These are phyloP conservation scores for Schizophyllum amplum DNA, from an alignment of 1,284 basidiomycete species.

Conservation along the genomic window DNA sequence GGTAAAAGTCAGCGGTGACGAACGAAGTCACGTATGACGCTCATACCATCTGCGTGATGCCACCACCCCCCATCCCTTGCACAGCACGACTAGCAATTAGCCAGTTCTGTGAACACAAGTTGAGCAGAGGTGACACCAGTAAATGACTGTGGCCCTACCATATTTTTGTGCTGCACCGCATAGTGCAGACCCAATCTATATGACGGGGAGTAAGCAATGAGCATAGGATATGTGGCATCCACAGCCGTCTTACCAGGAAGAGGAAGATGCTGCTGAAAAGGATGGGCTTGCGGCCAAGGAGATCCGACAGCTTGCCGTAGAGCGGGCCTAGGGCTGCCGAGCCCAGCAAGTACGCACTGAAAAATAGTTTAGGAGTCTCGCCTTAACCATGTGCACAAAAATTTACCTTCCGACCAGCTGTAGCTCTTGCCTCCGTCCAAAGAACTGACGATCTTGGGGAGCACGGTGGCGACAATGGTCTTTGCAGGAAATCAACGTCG, in stretches of 20 bases:
- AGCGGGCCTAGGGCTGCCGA: constrained; percentile 60
- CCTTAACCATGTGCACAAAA: too few relatives aligned
- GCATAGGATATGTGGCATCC: not conserved
- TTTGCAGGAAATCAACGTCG: too few relatives aligned
- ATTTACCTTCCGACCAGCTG: constrained; percentile 68
- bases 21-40: not conserved
- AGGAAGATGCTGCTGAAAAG: constrained; percentile 59
- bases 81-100: constrained; percentile 69
- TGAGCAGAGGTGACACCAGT: not conserved
- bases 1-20: constrained; percentile 1
- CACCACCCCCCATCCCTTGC: constrained; percentile 80
- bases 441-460: constrained; percentile 67
- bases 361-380: not conserved
- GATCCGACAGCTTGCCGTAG: constrained; percentile 71
- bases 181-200: constrained; percentile 72
- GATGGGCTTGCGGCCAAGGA: constrained; percentile 66
- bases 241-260: constrained; percentile 52
- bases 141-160: constrained; percentile 36
- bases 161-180: constrained; percentile 77
- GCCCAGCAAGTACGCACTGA: constrained; percentile 66
- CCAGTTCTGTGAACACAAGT: constrained; percentile 34
- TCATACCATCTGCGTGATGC: constrained; percentile 47
- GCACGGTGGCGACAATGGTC: constrained; percentile 75
- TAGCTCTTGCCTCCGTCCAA: constrained; percentile 64
- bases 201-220: not conserved